Percentiles rank a stretch among this genome's conserved stretches.
These are phyloP conservation scores for Durotheca rogersii DNA, from an alignment of 495 filamentous ascomycete genomes.

Conservation along the genomic window DNA sequence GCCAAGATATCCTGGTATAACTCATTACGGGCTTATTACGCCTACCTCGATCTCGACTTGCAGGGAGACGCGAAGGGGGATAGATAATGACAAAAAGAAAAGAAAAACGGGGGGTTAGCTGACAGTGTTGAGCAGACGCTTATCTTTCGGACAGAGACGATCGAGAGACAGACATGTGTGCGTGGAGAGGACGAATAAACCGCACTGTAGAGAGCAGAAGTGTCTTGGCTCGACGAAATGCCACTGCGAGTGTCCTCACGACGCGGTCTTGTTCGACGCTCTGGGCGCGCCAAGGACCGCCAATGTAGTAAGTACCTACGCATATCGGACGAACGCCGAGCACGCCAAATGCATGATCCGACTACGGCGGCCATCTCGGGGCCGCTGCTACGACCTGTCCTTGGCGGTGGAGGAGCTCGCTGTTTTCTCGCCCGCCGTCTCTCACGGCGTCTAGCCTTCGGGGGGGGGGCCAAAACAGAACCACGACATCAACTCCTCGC, in stretches of 20 bases:
- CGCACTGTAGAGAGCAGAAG: neutral
- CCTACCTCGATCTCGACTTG: too few relatives aligned
- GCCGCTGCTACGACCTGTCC: constrained; percentile 14
- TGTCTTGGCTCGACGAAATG: neutral
- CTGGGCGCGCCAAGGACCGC: constrained; percentile 3
- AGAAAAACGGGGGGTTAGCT: too few relatives aligned
- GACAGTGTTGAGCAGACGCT: too few relatives aligned
- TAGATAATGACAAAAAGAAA: too few relatives aligned
- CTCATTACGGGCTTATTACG: too few relatives aligned
- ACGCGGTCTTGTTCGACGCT: constrained; percentile 6
- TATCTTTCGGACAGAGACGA: neutral
- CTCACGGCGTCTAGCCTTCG: constrained; percentile 1
- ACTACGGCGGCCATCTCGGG: constrained; percentile 13
- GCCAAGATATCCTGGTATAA: neutral
- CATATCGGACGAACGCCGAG: constrained; percentile 17
- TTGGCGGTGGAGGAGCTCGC: constrained; percentile 10
- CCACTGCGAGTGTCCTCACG: neutral
- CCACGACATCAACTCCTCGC: constrained; percentile 1
- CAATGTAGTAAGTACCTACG: too few relatives aligned
- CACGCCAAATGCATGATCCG: constrained; percentile 5
- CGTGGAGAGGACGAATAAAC: neutral
- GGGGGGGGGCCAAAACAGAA: neutral
- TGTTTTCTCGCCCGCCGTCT: constrained; percentile 4
- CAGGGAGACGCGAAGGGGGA: too few relatives aligned
- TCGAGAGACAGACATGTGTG: neutral